Base-by-base conservation (phyloP, 768 basidiomycete species). In the Tephrocybe sp. region DNA sequence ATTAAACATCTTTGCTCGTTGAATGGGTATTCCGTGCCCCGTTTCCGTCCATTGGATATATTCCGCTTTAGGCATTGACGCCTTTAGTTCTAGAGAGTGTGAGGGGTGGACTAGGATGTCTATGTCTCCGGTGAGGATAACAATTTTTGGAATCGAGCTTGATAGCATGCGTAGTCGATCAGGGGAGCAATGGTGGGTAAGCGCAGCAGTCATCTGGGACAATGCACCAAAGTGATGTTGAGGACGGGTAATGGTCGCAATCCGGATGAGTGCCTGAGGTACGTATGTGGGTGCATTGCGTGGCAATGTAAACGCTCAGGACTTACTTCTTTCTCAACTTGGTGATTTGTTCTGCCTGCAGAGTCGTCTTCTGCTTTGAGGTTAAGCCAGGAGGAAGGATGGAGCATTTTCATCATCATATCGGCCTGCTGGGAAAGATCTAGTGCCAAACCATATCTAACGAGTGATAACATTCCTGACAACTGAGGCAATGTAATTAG, bases 141-240 rank as follows among this genome's bases (percentile, higher is more conserved):
- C 57, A 7, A 89, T 74, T 60, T 88, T 89, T 9, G 87, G 84
- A 18, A 91, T 77, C 3, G 71, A 68, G 0, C 64, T 60, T 0
- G 82, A 79, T 37, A 89, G 78, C 28, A 51, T 60, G 11, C 66
- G 64, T 16, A 87, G 71, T 4, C 77, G 73, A 0, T 71, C 70
- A 0, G 76, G 64, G 4, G 69, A 59, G 55, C 89, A 82, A 44
- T 75, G 60, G 60, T 92, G 89, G 0, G 83, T 86, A 1, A 87
- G 54, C 0, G 60, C 83, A 1, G 90, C 87, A 12, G 69, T 72
- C 80, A 87, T 83, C 63, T 93, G 92, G 9, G 86, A 89, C 13
- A 92, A 49, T 22, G 78, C 67, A 0, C 90, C 90, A 15, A 78
- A 51, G 44, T 84, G 62, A 2, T 68, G 70, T 55, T 90, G 91